Percentiles rank a stretch among this genome's conserved stretches.
phyloP scores from a whole-genome alignment of 345 rosid genomes.

The Crucihimalaya himalaica region DNA sequence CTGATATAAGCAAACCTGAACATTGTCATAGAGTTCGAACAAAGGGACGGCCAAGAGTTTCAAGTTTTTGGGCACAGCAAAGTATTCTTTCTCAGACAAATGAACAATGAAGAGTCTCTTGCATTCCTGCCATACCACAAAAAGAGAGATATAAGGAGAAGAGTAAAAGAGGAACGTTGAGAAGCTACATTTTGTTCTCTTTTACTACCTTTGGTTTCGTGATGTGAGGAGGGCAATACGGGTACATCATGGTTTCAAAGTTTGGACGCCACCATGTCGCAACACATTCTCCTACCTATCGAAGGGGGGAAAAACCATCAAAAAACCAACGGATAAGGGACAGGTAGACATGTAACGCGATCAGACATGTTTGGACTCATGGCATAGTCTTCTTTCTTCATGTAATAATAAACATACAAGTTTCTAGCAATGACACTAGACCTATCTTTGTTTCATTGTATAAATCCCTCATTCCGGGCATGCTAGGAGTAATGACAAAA shows the following conservation, averaged over 20 bases:
- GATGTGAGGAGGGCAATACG: constrained; percentile 97
- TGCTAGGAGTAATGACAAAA: constrained; percentile 1
- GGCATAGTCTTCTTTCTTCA: constrained; percentile 13
- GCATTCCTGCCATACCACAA: constrained; percentile 72
- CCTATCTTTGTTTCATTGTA: neutral
- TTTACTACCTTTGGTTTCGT: constrained; percentile 83
- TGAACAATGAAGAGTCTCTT: constrained; percentile 94
- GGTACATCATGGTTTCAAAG: constrained; percentile 96
- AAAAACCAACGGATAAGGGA: constrained; percentile 17
- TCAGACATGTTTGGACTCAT: constrained; percentile 8
- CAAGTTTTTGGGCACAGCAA: constrained; percentile 96
- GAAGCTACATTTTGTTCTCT: neutral
- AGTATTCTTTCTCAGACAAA: constrained; percentile 95
- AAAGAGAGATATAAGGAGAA: constrained; percentile 16
- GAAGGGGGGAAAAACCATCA: neutral
- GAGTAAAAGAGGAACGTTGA: neutral
- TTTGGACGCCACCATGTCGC: constrained; percentile 99
- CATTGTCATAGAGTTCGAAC: constrained; percentile 96
- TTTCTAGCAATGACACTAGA: constrained; percentile 2
- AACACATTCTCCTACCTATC: constrained; percentile 94
- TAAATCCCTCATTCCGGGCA: neutral
- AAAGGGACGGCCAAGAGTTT: constrained; percentile 94
- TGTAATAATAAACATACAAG: neutral
- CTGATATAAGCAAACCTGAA: constrained; percentile 54
- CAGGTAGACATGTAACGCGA: neutral